These are phyloP conservation scores for Penicillium canescens DNA, from an alignment of 495 filamentous ascomycete species.

Conservation along the genomic window DNA sequence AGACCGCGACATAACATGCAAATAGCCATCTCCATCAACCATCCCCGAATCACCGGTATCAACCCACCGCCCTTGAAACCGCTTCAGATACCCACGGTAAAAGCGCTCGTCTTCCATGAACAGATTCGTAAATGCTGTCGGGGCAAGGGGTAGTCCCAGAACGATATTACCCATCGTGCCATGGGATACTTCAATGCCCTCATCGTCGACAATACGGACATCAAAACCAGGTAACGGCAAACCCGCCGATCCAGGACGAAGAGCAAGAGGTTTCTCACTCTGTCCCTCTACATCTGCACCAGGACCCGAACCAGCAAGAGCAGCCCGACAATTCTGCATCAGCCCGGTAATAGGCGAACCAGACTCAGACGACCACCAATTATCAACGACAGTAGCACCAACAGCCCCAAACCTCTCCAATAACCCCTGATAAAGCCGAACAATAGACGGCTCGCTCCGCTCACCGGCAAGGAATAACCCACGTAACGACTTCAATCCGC, in stretches of 20 bases:
- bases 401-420: conserved; percentile 61
- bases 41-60: conserved; percentile 91
- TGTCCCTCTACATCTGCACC: background rate
- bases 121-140: conserved; percentile 80
- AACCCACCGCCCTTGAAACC: conserved; percentile 78
- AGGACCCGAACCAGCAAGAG: conserved; percentile 3
- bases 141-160: conserved; percentile 75
- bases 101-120: conserved; percentile 85
- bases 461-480: conserved; percentile 88
- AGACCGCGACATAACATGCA: conserved; percentile 81
- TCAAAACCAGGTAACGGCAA: conserved; percentile 91
- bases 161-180: conserved; percentile 93
- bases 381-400: conserved; percentile 76
- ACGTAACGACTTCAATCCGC: conserved; percentile 65
- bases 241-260: conserved; percentile 84
- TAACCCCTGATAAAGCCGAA: conserved; percentile 74
- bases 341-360: conserved; percentile 87
- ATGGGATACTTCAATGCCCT: conserved; percentile 63
- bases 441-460: conserved; percentile 82
- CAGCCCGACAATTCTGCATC: conserved; percentile 51
- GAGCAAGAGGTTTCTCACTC: conserved; percentile 39
- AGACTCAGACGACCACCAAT: conserved; percentile 96
- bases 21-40: conserved; percentile 78
- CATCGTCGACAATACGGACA: conserved; percentile 78
- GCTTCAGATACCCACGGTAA: conserved; percentile 75